These are phyloP conservation scores for Pestalotiopsis sp. DNA, from an alignment of 2,329 filamentous ascomycete genomes.

Conservation along the genomic window DNA sequence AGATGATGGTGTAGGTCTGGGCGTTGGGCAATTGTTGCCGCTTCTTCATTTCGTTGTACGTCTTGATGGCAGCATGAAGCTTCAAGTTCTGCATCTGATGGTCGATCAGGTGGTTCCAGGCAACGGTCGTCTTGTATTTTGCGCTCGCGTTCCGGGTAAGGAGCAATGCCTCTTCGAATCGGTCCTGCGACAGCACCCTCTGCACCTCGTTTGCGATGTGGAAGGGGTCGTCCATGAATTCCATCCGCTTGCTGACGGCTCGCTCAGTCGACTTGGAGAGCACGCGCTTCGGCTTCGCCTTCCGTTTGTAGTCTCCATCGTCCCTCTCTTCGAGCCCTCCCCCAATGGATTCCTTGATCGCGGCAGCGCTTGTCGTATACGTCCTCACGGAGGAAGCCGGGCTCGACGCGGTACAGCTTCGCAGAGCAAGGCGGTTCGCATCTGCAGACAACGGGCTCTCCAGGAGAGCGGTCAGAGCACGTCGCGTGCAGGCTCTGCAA, in stretches of 20 bases:
- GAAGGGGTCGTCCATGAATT: conserved; percentile 69
- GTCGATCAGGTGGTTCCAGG: conserved; percentile 87
- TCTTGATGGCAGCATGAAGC: conserved; percentile 69
- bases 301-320: conserved; percentile 20
- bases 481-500: conserved; percentile 39
- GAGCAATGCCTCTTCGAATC: conserved; percentile 68
- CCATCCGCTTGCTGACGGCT: conserved; percentile 57
- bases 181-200: conserved; percentile 58
- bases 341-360: background rate
- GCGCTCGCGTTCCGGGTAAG: conserved; percentile 73
- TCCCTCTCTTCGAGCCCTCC: background rate
- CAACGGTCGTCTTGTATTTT: conserved; percentile 66
- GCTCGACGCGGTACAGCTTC: conserved; percentile 13
- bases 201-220: conserved; percentile 72
- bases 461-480: conserved; percentile 23
- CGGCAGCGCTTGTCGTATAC: conserved; percentile 20
- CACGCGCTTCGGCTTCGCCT: conserved; percentile 21
- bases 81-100: conserved; percentile 66
- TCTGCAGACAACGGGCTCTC: conserved; percentile 20
- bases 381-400: conserved; percentile 15
- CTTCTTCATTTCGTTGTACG: conserved; percentile 99
- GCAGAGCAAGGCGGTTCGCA: conserved; percentile 13
- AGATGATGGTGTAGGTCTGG: conserved; percentile 82
- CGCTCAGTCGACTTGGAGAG: conserved; percentile 32
- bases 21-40: conserved; percentile 78